Evolutionary conservation across 768 basidiomycete species (phyloP), one percentile per base, ranked within the genome.

Genomic region (Mycena latifolia): DNA sequence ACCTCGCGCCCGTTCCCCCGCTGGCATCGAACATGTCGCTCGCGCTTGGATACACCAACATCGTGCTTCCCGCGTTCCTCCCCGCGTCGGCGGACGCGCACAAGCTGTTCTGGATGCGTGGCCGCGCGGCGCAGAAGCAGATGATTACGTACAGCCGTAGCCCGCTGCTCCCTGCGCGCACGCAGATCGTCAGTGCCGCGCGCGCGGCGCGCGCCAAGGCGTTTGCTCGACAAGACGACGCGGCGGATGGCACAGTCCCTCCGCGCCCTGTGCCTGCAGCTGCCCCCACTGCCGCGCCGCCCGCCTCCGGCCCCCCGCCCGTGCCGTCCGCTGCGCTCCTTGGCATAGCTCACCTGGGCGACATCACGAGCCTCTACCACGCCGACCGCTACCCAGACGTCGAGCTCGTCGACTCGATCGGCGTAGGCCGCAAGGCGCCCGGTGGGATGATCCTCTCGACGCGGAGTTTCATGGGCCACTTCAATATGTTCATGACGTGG

Each of bases 181-280:
- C 69, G 24, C 39, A 58, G 25, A 43, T 60, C 20, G 63, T 67
- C 54, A 55, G 55, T 28, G 24, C 47, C 18, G 47, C 39, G 24
- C 71, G 71, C n/a, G 71, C 63, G 11, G 55, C 33, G 52, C 64
- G 65, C 17, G 64, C 69, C 7, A 65, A 61, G 61, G 53, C 45
- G 10, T 89, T 83, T 80, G 88, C 82, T 10, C 78, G 75, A 63
- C 81, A 84, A 60, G 88, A 88, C 63, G 88, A 89, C 71, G 79
- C 79, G 67, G 77, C 74, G 65, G 81, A 77, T 9, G 63, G 63
- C 48, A 51, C 59, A 8, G 35, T 69, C 6, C 64, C 58, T 15
- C 55, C 27, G 15, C 57, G 25, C 17, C 22, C 67, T 37, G 29
- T 11, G 22, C 10, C n/a, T 15, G 17, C 27, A 4, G 5, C 18